These are phyloP conservation scores for Setomelanomma holmii DNA, from an alignment of 2,329 filamentous ascomycete genomes.

Conservation along the genomic window DNA sequence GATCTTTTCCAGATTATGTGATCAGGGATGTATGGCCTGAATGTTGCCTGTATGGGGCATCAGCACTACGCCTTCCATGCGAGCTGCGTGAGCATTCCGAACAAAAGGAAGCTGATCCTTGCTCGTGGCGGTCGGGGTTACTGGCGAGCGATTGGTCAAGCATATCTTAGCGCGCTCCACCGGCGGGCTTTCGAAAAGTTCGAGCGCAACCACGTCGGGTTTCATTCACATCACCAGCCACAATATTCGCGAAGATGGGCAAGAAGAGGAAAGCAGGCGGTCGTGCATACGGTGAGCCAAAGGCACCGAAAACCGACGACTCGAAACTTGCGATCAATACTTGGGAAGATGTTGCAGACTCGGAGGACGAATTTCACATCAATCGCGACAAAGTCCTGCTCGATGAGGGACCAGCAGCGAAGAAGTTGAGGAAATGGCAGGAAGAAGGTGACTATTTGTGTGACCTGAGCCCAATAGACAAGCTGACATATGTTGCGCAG, in stretches of 20 bases:
- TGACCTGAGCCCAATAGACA: background rate
- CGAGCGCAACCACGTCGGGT: slow-evolving; percentile 11
- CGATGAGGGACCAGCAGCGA: slow-evolving; percentile 79
- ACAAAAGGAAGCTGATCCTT: background rate
- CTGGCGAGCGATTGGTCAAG: slow-evolving; percentile 3
- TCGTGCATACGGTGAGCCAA: slow-evolving; percentile 47
- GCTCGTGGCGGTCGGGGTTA: slow-evolving; percentile 3
- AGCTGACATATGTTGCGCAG: slow-evolving; percentile 42
- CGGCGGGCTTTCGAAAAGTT: slow-evolving; percentile 26
- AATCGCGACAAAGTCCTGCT: slow-evolving; percentile 86
- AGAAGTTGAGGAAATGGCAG: slow-evolving; percentile 73
- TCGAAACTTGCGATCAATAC: slow-evolving; percentile 66
- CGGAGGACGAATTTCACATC: slow-evolving; percentile 91
- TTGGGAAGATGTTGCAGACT: slow-evolving; percentile 88
- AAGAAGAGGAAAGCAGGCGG: slow-evolving; percentile 73
- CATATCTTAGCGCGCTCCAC: background rate
- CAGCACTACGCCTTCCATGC: slow-evolving; percentile 7
- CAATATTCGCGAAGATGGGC: slow-evolving; percentile 50
- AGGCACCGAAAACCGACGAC: slow-evolving; percentile 41
- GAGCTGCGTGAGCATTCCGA: background rate
- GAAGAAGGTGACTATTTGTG: slow-evolving; percentile 65
- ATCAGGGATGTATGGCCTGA: background rate
- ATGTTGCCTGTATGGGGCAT: background rate
- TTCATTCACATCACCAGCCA: slow-evolving; percentile 8
- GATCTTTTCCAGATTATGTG: background rate